Base-by-base conservation (phyloP, 129 eudicot species). In the Pittosporum tobira region DNA sequence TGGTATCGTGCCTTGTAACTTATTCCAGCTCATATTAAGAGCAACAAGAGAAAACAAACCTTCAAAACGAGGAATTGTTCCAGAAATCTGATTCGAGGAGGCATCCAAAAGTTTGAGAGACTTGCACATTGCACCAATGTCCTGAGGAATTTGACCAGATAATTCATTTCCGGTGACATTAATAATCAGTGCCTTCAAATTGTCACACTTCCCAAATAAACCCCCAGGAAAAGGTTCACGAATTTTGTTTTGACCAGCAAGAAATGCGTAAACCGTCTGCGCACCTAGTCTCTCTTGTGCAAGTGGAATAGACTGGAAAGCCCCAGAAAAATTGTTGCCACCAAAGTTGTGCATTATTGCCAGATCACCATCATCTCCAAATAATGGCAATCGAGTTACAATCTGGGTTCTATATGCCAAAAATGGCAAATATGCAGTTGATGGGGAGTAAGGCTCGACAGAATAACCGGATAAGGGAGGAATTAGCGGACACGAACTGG, bases 21-120 rank as follows among this genome's bases (percentile, higher is more conserved):
- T 46, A 58, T 83, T 87, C 72, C 75, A 26, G 48, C 95, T 87
- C 73, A 87, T 51, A 75, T 83, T 75, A 38, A 87, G 81, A 42
- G 70, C 63, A 67, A 74, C 47, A n/a, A 87, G 75, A 56, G 84
- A 77, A 40, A 57, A 63, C 75, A 77, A 37, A 57, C 63, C 78
- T 6, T 85, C 85, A 44, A 87, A 49, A 67, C 70, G 15, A 54
- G 95, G 95, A 53, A 87, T 60, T 13, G 63, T 18, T 21, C 89
- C 96, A 5, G 67, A 3, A 25, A 88, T 73, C 9, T 52, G 78
- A 72, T 84, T 83, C 8, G 62, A 28, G 12, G 89, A 84, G n/a
- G 69, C 69, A 64, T 81, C 89, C 58, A 81, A 50, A 26, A 72
- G 66, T 20, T 62, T 62, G 56, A 88, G 76, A 51, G 78, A 49